Conservation (phyloP, 805 yeast genomes). For the Ogataea dorogensis region DNA sequence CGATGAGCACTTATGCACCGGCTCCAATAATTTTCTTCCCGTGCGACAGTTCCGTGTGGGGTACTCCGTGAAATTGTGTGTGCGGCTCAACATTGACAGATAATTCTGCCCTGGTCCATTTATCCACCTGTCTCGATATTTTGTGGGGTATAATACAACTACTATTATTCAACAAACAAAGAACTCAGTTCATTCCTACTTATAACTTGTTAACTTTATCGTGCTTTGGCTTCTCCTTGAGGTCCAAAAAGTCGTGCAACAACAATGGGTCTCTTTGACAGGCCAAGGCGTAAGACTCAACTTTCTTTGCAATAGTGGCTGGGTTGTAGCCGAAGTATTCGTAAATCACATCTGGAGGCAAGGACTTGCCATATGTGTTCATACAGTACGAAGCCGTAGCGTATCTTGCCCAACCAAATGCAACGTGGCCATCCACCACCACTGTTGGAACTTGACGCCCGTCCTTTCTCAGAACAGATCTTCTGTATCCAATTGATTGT, state of each 20-base stretch:
- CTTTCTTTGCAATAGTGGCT: conserved; percentile 70
- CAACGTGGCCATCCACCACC: conserved; percentile 89
- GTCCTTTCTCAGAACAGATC: conserved; percentile 83
- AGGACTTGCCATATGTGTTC: conserved; percentile 95
- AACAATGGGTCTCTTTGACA: conserved; percentile 25
- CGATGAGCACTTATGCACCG: conserved; percentile 3
- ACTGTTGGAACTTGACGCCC: conserved; percentile 73
- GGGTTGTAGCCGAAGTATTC: conserved; percentile 86
- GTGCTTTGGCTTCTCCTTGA: conserved; percentile 30
- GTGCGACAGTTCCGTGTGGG: conserved; percentile 13
- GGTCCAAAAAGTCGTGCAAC: conserved; percentile 34
- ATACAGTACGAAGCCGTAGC: conserved; percentile 96
- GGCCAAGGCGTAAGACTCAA: conserved; percentile 29
- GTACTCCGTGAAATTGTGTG: background rate
- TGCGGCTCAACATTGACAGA: conserved; percentile 9
- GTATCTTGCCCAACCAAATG: conserved; percentile 91
- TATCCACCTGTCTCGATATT: conserved; percentile 1
- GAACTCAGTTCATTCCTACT: conserved; percentile 10
- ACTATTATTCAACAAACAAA: conserved; percentile 11
- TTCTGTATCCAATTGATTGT: conserved; percentile 77
- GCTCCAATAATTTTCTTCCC: conserved; percentile 11
- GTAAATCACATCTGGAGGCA: conserved; percentile 81
- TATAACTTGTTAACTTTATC: conserved; percentile 22
- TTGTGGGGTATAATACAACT: conserved; percentile 5
- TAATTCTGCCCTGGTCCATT: conserved; percentile 2